Conservation (phyloP, 768 basidiomycete species). For the Trametes villosa region DNA sequence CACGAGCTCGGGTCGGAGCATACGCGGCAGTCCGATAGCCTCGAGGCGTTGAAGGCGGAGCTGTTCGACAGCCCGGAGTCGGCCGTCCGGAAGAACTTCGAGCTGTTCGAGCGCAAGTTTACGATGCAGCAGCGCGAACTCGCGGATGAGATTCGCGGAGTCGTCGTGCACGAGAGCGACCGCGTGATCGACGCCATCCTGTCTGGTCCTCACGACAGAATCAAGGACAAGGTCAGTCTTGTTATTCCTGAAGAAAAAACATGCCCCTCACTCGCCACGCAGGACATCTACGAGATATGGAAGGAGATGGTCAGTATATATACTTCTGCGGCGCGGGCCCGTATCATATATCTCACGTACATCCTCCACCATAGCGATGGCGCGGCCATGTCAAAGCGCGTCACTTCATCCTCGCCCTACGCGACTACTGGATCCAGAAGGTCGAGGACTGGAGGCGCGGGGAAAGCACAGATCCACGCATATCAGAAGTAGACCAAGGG, state of each 20-base stretch:
- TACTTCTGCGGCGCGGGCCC: neutral
- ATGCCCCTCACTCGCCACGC: neutral
- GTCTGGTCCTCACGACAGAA: constrained; percentile 49
- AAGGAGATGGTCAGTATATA: constrained; percentile 49
- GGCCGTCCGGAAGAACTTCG: neutral
- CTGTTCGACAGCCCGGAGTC: neutral
- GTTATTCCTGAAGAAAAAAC: neutral
- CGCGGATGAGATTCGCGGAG: constrained; percentile 33
- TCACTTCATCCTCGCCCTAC: constrained; percentile 34
- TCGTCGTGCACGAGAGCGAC: constrained; percentile 39
- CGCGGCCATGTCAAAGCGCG: constrained; percentile 34
- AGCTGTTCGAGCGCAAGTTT: constrained; percentile 49
- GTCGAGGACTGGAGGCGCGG: constrained; percentile 1
- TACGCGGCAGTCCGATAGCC: neutral
- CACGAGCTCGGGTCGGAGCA: neutral
- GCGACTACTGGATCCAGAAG: constrained; percentile 37
- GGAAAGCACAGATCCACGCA: neutral
- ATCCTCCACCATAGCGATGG: constrained; percentile 30
- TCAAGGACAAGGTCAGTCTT: constrained; percentile 41
- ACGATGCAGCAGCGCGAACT: constrained; percentile 47
- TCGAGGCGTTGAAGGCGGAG: neutral
- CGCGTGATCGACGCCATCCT: constrained; percentile 44
- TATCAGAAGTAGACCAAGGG: constrained; percentile 30
- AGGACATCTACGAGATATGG: constrained; percentile 55
- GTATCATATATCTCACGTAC: neutral